Base-by-base conservation (phyloP, 768 basidiomycete genomes). In the Tylopilus balloui region DNA sequence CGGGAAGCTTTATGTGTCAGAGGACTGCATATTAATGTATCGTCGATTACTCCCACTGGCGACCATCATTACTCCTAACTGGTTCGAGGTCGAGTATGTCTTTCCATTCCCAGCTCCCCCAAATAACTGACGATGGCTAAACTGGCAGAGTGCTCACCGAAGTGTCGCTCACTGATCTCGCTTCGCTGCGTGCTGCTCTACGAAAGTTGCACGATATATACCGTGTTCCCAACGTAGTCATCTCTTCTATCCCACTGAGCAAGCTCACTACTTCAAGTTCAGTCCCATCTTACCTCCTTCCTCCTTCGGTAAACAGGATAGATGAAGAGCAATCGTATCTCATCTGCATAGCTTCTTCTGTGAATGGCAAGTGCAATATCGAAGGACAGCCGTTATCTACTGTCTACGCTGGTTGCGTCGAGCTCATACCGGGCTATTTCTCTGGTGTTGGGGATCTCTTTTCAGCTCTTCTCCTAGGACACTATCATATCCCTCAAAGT, bases 401-500 rank as follows among this genome's bases (percentile, higher is more conserved):
- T 1, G 79, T 94, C 3, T 80, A 88, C 67, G 83, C 81, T 0
- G 82, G 82, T 59, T 78, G 75, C 37, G 81, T 99, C 9, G 85
- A 86, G 3, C 77, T 85, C 24, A 77, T 97, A 38, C 79, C 85
- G 6, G 94, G 93, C 11, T 96, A 97, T 71, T 98, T 93, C 66
- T 88, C 91, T 17, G 96, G 96, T 21, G 94, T 96, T 11, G 96
- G 96, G 15, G 96, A 99, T 67, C 82, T 97, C 48, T 97, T 98
- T 72, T 92, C 92, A 6, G 89, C 95, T 1, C 80, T 97, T 47
- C 81, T 94, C 23, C 75, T 95, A 4, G 93, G 83, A 0, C 86
- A 93, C 60, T 97, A 83, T 66, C 63, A 74, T 36, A 65, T 72
- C 39, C 51, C 54, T 17, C 60, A 25, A 20, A 21, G 23, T 17